Base-by-base conservation (phyloP, 2,329 filamentous ascomycete species). In the Fusarium nygamai region DNA sequence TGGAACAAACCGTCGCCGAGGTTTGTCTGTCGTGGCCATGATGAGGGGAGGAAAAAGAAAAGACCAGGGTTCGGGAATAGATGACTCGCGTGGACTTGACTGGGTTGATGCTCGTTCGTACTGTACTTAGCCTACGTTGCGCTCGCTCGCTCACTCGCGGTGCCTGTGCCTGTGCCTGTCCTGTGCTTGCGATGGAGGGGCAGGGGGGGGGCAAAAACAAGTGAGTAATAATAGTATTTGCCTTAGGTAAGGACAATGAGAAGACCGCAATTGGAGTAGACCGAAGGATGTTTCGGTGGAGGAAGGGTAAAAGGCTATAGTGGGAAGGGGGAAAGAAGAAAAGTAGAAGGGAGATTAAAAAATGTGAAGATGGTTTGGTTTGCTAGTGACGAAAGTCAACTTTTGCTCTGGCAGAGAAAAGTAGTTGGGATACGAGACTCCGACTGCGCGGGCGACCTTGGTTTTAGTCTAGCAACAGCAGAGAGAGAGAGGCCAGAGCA, bases 1-100 rank as follows among this genome's bases (percentile, higher is more conserved):
- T 39, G 92, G 92, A 47, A 85, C 87, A 83, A 94, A 94, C 76
- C 90, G 90, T 78, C 89, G 86, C 73, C 86, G 85, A 58, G 86
- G 82, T 74, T 84, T 83, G 46, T 82, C 81, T 74, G 82, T 69
- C 65, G 79, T 81, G 62, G 82, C 78, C 85, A 86, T 86, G 71
- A 73, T 75, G 73, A 65, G 92, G 63, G 71, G 72, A 63, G 67
- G 56, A 51, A 29, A 50, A 69, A 91, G 64, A 71, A 74, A 67
- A 71, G 65, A 56, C 38, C 19, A 53, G 61, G 58, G 65, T 48
- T 66, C 67, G 34, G 64, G 47, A 51, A 63, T 57, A 61, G 67
- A 64, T 67, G 71, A 67, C 75, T 78, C 67, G 74, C 64, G 71
- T 64, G 58, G 54, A 34, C 48, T 63, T 64, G 67, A 72, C 71